phyloP scores from a whole-genome alignment of 2,329 filamentous ascomycete genomes.

The Stachybotrys elegans region DNA sequence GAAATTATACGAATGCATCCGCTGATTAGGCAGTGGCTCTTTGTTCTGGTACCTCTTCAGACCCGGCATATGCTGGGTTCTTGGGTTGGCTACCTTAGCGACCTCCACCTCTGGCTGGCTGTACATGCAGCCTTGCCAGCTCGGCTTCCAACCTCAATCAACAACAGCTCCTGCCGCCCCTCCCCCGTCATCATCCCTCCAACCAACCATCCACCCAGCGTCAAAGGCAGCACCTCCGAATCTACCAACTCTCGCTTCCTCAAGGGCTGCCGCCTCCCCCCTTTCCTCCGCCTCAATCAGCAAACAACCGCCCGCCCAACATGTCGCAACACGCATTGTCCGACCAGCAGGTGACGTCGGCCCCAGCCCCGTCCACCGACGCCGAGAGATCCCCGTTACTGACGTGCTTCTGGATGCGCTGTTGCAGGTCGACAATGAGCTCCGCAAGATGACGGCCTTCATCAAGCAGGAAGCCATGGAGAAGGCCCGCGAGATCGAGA shows the following conservation, averaged over 20 bases:
- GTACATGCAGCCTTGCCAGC: too few relatives aligned
- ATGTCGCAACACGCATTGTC: conserved; percentile 98
- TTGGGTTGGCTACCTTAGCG: too few relatives aligned
- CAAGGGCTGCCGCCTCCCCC: conserved; percentile 8
- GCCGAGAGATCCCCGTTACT: too few relatives aligned
- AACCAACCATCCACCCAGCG: conserved; percentile 9
- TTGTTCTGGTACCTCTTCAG: too few relatives aligned
- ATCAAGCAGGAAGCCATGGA: conserved; percentile 98
- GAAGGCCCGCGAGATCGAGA: conserved; percentile 93
- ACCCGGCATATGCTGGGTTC: too few relatives aligned
- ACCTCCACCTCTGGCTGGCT: too few relatives aligned
- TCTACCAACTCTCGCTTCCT: conserved; percentile 2
- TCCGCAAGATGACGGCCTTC: conserved; percentile 99
- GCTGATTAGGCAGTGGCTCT: too few relatives aligned
- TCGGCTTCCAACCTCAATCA: too few relatives aligned
- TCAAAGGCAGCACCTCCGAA: not conserved
- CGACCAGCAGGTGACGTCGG: conserved; percentile 76
- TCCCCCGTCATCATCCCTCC: not conserved
- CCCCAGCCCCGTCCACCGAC: not conserved
- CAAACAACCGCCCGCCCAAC: conserved; percentile 33
- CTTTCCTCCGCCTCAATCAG: conserved; percentile 3
- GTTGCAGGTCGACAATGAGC: conserved; percentile 84
- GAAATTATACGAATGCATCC: too few relatives aligned
- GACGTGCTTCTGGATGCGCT: too few relatives aligned
- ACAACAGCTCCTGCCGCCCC: conserved; percentile 7